A percentile compares a stretch with the other conserved stretches of the same genome.
These are phyloP conservation scores for Sporothrix curviconia DNA, from an alignment of 2,329 filamentous ascomycete genomes.

Conservation along the genomic window DNA sequence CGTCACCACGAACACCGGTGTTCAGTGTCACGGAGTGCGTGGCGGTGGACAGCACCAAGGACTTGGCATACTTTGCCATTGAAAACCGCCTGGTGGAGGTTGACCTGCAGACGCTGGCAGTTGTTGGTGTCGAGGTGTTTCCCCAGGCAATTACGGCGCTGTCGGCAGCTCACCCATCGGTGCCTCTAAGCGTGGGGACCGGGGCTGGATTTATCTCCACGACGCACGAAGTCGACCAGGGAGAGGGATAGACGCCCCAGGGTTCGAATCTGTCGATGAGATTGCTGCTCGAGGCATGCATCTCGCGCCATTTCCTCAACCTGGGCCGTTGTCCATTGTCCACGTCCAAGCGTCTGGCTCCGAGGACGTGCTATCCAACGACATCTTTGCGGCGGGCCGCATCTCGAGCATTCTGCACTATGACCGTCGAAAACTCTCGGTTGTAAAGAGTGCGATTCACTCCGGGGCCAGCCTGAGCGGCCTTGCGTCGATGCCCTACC, in stretches of 20 bases:
- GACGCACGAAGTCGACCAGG: constrained; percentile 54
- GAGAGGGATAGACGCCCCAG: constrained; percentile 21
- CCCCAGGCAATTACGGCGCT: constrained; percentile 79
- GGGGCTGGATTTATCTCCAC: constrained; percentile 75
- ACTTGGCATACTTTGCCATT: constrained; percentile 73
- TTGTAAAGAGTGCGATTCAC: constrained; percentile 69
- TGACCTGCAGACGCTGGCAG: constrained; percentile 65
- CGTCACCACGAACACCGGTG: constrained; percentile 59
- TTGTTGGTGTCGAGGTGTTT: constrained; percentile 64
- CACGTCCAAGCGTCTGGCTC: constrained; percentile 59
- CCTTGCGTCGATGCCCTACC: constrained; percentile 61
- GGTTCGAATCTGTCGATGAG: constrained; percentile 30
- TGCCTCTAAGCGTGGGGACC: constrained; percentile 78
- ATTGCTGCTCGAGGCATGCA: constrained; percentile 30
- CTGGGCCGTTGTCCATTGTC: constrained; percentile 74
- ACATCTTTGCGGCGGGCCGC: constrained; percentile 82
- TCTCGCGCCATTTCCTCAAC: constrained; percentile 56
- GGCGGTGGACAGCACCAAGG: constrained; percentile 62
- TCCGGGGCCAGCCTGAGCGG: constrained; percentile 75
- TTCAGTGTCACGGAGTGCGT: constrained; percentile 74
- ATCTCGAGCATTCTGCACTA: constrained; percentile 87
- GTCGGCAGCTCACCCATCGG: constrained; percentile 58
- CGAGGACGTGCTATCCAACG: constrained; percentile 52
- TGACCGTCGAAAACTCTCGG: constrained; percentile 78
- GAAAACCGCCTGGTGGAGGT: constrained; percentile 73